Percentiles rank a stretch among this genome's conserved stretches.
phyloP scores from a whole-genome alignment of 257 asterid species.

The Osmanthus fragrans region DNA sequence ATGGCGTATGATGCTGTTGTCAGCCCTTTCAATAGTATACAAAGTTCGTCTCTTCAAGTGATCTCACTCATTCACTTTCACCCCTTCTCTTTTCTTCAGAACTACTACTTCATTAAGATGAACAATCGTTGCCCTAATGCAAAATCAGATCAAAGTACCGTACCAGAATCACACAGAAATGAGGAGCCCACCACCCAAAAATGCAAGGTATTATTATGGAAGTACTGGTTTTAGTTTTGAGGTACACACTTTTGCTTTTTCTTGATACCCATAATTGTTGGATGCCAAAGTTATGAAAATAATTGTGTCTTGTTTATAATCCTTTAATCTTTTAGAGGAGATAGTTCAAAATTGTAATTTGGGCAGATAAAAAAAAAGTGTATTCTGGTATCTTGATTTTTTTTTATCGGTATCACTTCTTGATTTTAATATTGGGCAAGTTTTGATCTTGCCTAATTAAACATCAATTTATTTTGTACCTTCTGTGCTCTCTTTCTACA shows the following conservation, averaged over 20 bases:
- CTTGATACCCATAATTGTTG: not conserved
- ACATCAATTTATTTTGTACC: not conserved
- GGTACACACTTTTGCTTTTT: not conserved
- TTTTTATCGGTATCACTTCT: not conserved
- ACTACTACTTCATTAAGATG: not conserved
- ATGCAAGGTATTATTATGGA: not conserved
- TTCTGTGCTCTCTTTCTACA: not conserved
- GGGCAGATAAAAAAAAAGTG: too few species aligned
- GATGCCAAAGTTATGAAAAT: not conserved
- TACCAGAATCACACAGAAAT: not conserved
- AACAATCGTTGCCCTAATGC: not conserved
- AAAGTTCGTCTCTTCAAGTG: not conserved
- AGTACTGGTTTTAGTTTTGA: not conserved
- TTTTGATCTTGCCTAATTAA: not conserved
- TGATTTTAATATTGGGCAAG: not conserved
- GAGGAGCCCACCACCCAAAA: not conserved
- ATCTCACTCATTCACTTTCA: not conserved
- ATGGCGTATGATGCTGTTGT: not conserved
- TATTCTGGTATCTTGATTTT: too few species aligned
- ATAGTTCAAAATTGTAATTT: not conserved
- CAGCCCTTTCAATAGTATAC: not conserved
- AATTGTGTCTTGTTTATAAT: not conserved
- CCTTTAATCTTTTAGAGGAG: not conserved
- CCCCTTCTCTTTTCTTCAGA: not conserved
- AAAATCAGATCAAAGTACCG: not conserved